A percentile compares a stretch with the other conserved stretches of the same genome.
Evolutionary conservation across 805 yeast species (phyloP).

Genomic region (Barnettozyma californica): DNA sequence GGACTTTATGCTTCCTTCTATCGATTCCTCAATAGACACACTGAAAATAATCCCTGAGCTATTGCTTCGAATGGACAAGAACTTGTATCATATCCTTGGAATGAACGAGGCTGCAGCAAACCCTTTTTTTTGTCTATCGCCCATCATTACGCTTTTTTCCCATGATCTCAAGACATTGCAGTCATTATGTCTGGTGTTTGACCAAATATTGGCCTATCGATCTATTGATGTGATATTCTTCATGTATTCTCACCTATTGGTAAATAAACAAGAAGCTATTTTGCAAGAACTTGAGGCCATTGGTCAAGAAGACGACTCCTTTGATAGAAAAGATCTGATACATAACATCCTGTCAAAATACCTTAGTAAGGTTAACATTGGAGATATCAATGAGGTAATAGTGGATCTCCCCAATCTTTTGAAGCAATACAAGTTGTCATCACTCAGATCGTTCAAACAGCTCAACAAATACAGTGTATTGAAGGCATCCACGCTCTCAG

Average conservation of each 20-base stretch:
- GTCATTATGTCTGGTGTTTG: conserved; percentile 60
- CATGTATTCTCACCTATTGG: conserved; percentile 53
- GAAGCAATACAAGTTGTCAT: conserved; percentile 1
- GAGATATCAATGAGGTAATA: conserved; percentile 26
- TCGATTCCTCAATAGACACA: conserved; percentile 63
- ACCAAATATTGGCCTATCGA: conserved; percentile 52
- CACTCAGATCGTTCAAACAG: conserved; percentile 7
- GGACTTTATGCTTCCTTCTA: conserved; percentile 77
- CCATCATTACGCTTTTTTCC: conserved; percentile 70
- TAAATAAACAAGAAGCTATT: conserved; percentile 40
- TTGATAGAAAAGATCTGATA: conserved; percentile 33
- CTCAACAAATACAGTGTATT: conserved; percentile 27
- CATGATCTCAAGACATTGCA: conserved; percentile 55
- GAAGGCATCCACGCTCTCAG: conserved; percentile 15
- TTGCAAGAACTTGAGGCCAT: conserved; percentile 23
- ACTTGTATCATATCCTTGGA: conserved; percentile 30
- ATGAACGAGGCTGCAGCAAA: conserved; percentile 41
- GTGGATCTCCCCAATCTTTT: conserved; percentile 15
- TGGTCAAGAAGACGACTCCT: conserved; percentile 27
- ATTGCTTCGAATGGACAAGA: conserved; percentile 42
- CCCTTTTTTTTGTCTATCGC: conserved; percentile 69
- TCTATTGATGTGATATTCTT: conserved; percentile 53
- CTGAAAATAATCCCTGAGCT: conserved; percentile 62
- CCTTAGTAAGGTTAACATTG: conserved; percentile 19
- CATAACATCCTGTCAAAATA: conserved; percentile 35